Base-by-base conservation (phyloP, 129 eudicot species). In the Ambrosia trifida region DNA sequence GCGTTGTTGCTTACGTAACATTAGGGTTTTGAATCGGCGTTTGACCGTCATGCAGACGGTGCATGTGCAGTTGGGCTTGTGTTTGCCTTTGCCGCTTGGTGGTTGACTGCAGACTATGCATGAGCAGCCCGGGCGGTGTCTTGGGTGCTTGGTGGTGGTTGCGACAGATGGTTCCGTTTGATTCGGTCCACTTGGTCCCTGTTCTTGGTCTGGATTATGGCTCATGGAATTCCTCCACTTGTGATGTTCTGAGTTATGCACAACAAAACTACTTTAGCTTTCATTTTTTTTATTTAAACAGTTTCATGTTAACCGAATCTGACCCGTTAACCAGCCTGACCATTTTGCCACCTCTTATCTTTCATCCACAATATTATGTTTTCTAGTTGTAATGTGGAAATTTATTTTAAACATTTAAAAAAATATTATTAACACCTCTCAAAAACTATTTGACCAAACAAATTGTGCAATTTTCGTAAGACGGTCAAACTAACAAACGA, bases 71-170 rank as follows among this genome's bases (percentile, higher is more conserved):
- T 85, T 83, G 66, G 97, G 96, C 58, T 84, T 88, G 84, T 91
- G 97, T 62, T 91, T 91, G 65, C 97, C 97, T 74, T 91, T 91
- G 28, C 97, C 97, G 73, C 97, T 91, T 33, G 97, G 97, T 0
- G 97, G 97, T 76, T 91, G 97, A 52, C 90, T 91, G 87, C 97
- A 91, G 32, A 91, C 97, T 64, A 91, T 91, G 84, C 97, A 91
- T 11, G 96, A 86, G 80, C 97, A 91, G 52, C 97, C 97, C 0
- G 96, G 93, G 17, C 98, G 92, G 70, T 94, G 98, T 77, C 98
- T 66, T 2, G 98, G 98, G 74, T 94, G 98, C 74, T 78, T 94
- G 54, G 98, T 94, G 56, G 97, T 94, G 31, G 92, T 56, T 51
- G 92, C 96, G 75, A 78, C 81, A 3, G 95, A 76, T 17, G 83